These are phyloP conservation scores for Balansia obtecta DNA, from an alignment of 2,329 filamentous ascomycete genomes.

Conservation along the genomic window DNA sequence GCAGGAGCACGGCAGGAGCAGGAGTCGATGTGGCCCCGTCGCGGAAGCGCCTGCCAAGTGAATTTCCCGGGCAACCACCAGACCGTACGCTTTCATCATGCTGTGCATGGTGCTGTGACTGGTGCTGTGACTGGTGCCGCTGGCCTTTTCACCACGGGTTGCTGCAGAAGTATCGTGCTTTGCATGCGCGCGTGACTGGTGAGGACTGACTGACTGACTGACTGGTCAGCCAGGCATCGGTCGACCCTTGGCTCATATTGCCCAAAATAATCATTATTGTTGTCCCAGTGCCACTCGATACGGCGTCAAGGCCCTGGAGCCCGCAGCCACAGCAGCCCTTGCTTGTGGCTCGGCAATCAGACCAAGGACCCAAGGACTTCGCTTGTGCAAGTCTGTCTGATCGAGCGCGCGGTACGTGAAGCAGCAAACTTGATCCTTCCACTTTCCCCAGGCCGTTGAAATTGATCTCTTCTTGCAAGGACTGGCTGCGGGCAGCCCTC, in stretches of 20 bases:
- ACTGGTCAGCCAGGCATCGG: not conserved
- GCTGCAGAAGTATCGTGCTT: not conserved
- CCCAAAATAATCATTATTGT: not conserved
- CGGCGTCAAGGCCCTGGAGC: not conserved
- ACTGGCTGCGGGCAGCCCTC: conserved; percentile 1
- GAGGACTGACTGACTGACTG: too few species aligned
- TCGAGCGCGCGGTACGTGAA: conserved; percentile 12
- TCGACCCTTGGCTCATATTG: not conserved
- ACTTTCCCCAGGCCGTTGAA: not conserved
- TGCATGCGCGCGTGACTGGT: conserved; percentile 4
- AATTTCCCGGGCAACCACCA: not conserved
- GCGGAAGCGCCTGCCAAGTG: not conserved
- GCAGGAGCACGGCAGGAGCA: too few species aligned
- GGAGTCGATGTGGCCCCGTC: not conserved
- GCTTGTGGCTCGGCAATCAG: not conserved
- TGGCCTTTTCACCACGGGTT: not conserved
- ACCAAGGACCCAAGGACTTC: conserved; percentile 2
- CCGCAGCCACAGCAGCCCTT: not conserved
- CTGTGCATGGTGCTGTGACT: too few species aligned
- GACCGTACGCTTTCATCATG: not conserved
- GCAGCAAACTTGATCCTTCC: conserved; percentile 7
- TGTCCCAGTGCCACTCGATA: too few species aligned
- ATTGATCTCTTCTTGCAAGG: not conserved
- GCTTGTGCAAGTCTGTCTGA: not conserved
- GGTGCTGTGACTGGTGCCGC: too few species aligned